Evolutionary conservation across 768 basidiomycete genomes (phyloP), one percentile per base, ranked within the genome.

Genomic region (Epithele typhae): DNA sequence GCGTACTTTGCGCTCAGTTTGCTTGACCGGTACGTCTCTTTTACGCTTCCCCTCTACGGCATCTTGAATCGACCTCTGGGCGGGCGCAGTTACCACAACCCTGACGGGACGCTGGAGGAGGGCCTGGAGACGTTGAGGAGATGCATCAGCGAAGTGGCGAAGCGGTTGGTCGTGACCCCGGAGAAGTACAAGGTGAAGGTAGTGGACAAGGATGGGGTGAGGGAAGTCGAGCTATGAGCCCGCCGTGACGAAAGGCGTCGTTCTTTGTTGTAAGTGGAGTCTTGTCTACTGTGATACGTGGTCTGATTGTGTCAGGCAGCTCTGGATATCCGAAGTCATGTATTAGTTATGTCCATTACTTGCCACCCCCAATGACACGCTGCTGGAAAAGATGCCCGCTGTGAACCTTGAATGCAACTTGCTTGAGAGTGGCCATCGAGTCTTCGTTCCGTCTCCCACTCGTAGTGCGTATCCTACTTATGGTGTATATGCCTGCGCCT

Each of bases 41-140:
- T 7, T 17, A 15, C 14, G 17, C 3, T 25, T n/a, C 1, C 10
- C 18, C 35, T 25, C 15, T 5, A 15, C 10, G 25, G n/a, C 40
- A 17, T 32, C n/a, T 40, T 12, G 35, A n/a, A n/a, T n/a, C n/a
- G n/a, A n/a, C n/a, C n/a, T n/a, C n/a, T n/a, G n/a, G n/a, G n/a
- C n/a, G n/a, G n/a, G n/a, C n/a, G 9, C 47, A 91, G 90, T 55
- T 98, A 96, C 66, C 94, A 97, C 64, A 79, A 92, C 65, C 92
- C 93, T 0, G 83, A 89, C 33, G 92, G 87, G 24, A 65, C 81
- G 2, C 67, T 92, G 18, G 89, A 92, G 56, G 91, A 95, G 57
- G 96, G 92, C 3, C 68, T 97, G 19, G 89, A 76, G 1, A 81
- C 86, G 3, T 71, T 98, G 48, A 82, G 76, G 61, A 83, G 92